These are phyloP conservation scores for Backusella sp. DNA, from an alignment of 192 early-diverging fungal species.

Conservation along the genomic window DNA sequence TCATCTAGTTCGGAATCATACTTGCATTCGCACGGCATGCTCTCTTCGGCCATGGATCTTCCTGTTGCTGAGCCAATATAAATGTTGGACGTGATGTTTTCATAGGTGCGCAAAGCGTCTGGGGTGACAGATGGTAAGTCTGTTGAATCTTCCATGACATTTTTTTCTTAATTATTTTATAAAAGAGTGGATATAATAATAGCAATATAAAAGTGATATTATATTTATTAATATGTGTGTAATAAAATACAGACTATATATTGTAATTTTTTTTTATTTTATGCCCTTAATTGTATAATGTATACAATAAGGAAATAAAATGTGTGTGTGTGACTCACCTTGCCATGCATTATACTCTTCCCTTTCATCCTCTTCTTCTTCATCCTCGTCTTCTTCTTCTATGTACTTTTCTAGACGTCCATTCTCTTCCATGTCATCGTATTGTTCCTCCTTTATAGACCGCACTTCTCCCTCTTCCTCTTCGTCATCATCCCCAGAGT, in stretches of 20 bases:
- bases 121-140: conserved; percentile 13
- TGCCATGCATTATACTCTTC: not conserved
- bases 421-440: not conserved
- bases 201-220: not conserved
- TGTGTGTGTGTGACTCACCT: not conserved
- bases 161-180: not conserved
- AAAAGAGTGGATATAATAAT: not conserved
- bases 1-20: conserved; percentile 62
- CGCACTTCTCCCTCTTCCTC: not conserved
- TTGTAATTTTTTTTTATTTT: conserved; percentile 2
- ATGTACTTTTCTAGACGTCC: not conserved
- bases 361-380: not conserved
- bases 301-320: not conserved
- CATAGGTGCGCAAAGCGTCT: conserved; percentile 58
- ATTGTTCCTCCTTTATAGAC: not conserved
- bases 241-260: not conserved
- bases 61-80: conserved; percentile 72
- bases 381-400: not conserved
- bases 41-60: conserved; percentile 63
- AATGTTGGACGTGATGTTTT: conserved; percentile 65
- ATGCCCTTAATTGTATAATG: not conserved
- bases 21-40: conserved; percentile 75
- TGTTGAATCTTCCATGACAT: not conserved
- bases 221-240: not conserved
- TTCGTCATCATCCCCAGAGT: not conserved